Percentiles rank a stretch among this genome's conserved stretches.
phyloP scores from a whole-genome alignment of 805 yeast species.

The Lipomyces chichibuensis region DNA sequence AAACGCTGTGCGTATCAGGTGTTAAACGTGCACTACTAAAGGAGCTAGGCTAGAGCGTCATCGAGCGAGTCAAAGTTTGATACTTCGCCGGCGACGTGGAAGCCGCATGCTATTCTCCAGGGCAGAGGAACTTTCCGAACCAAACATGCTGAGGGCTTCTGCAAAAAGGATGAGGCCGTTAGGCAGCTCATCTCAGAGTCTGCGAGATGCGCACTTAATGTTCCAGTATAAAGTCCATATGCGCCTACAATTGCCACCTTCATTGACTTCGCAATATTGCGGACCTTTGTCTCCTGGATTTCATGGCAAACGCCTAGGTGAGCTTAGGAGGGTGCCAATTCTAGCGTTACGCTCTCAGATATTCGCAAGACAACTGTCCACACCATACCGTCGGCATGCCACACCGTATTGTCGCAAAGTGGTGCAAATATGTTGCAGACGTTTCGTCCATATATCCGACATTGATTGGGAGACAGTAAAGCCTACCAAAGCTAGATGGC shows the following conservation, averaged over 20 bases:
- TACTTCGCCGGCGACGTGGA: neutral
- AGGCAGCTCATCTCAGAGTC: neutral
- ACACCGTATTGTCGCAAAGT: neutral
- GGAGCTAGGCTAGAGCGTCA: neutral
- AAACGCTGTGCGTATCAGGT: neutral
- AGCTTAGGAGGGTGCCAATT: neutral
- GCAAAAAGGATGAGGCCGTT: too few relatives aligned
- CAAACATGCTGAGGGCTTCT: neutral
- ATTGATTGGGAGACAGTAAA: slow-evolving; percentile 85
- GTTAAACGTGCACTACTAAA: neutral
- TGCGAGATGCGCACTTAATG: neutral
- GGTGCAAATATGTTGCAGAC: neutral
- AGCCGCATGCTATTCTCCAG: neutral
- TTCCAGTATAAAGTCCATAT: neutral
- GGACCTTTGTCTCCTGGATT: neutral
- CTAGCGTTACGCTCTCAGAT: neutral
- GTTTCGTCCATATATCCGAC: slow-evolving; percentile 54
- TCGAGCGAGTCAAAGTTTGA: neutral
- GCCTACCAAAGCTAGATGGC: slow-evolving; percentile 44
- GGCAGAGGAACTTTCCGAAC: neutral
- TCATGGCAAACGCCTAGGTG: neutral
- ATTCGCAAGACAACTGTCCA: neutral
- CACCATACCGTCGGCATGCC: neutral
- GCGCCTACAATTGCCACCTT: neutral
- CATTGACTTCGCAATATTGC: neutral